Base-by-base conservation (phyloP, 2,329 filamentous ascomycete genomes). In the Pseudogymnoascus verrucosus region DNA sequence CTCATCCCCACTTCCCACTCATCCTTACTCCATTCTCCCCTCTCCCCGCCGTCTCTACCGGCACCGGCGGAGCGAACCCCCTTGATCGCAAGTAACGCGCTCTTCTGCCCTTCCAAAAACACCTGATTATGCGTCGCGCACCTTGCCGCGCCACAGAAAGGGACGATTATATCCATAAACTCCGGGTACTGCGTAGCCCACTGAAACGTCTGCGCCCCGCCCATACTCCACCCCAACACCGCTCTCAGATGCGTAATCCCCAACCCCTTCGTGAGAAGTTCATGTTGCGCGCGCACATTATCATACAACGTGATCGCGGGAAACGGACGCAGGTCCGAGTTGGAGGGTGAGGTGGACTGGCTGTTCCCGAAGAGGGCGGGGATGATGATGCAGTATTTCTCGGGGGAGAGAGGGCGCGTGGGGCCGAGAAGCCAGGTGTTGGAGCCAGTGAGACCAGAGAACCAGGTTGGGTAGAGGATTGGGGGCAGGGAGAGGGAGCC, bases 401-500 rank as follows among this genome's bases (percentile, higher is more conserved):
- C 76, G 0, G 89, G 88, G 65, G 82, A 82, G 47, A 93, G 78
- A 0, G 86, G 82, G 72, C 85, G 89, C 68, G 84, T 80, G 5
- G 81, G 73, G 11, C 88, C 87, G 60, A 90, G 81, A 10, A 93
- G 81, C 89, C 89, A 92, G 71, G 89, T 80, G 65, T 93, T 93
- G 70, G 90, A 86, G 2, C 80, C 77, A 66, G 93, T 89, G 2
- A 60, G 57, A 1, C 86, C 86, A 16, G 84, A 87, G 72, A 87
- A 93, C 89, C 89, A 93, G 1, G 86, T 86, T 1, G 89, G 90
- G 70, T 93, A 93, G 65, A n/a, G n/a, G n/a, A n/a, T n/a, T n/a
- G n/a, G n/a, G n/a, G n/a, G n/a, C n/a, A n/a, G n/a, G n/a, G n/a
- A n/a, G n/a, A n/a, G n/a, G n/a, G n/a, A n/a, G n/a, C n/a, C n/a